phyloP scores from a whole-genome alignment of 305 asterid species.

The Fraxinus paxiana region DNA sequence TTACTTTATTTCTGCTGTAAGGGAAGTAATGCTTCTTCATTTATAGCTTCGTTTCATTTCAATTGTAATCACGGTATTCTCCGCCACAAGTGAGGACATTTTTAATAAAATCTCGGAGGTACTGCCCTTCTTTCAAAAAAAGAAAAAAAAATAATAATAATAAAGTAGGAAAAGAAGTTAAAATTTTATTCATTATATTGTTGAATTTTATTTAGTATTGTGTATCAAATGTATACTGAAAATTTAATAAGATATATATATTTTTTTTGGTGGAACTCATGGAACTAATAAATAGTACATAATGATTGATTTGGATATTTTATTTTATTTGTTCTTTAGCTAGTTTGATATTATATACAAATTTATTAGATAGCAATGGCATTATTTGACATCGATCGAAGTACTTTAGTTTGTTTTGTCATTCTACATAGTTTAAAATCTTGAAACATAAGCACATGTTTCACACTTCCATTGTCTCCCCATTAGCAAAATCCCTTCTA shows the following conservation, averaged over 20 bases:
- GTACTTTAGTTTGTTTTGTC: background rate
- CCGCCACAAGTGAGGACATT: too few relatives aligned
- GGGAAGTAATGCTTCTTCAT: too few relatives aligned
- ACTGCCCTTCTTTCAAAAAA: too few relatives aligned
- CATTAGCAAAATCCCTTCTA: conserved; percentile 1
- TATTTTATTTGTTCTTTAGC: background rate
- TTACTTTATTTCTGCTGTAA: too few relatives aligned
- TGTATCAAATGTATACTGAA: background rate
- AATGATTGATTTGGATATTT: background rate
- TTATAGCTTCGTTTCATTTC: too few relatives aligned
- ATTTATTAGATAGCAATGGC: background rate
- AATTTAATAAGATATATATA: background rate
- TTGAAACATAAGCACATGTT: background rate
- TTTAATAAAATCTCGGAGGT: too few relatives aligned
- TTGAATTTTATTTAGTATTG: background rate
- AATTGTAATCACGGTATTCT: too few relatives aligned
- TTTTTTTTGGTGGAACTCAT: background rate
- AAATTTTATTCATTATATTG: background rate
- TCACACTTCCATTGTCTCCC: conserved; percentile 1
- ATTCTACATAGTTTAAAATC: background rate
- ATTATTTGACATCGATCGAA: background rate
- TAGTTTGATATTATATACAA: background rate
- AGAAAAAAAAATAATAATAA: background rate
- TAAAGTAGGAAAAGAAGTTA: background rate
- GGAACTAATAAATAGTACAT: background rate